Conservation (phyloP, 257 asterid genomes). For the Verbascum thapsus region DNA sequence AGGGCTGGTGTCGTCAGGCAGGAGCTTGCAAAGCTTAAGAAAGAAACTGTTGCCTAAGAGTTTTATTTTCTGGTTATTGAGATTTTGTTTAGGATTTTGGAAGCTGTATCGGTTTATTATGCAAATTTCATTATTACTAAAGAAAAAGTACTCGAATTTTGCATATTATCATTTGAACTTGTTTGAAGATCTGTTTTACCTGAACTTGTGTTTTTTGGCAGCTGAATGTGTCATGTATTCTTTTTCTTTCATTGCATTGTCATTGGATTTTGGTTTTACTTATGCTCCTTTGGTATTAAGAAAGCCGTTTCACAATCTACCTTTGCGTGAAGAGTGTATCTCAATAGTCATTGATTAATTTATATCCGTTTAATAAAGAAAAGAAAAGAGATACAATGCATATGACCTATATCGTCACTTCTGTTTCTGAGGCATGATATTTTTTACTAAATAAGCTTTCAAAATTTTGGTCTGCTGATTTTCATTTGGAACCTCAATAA, state of each 20-base stretch:
- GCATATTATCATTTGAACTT: slow-evolving; percentile 12
- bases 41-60: slow-evolving; percentile 45
- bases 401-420: no score
- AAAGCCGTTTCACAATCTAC: no score
- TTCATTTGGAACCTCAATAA: no score
- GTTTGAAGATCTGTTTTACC: slow-evolving; percentile 8
- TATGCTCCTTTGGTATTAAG: no score
- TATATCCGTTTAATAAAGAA: no score
- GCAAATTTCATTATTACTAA: slow-evolving; percentile 21
- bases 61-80: slow-evolving; percentile 19
- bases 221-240: background rate
- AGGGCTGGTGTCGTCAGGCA: slow-evolving; percentile 68
- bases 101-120: slow-evolving; percentile 21
- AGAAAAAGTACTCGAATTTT: slow-evolving; percentile 23
- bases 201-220: background rate
- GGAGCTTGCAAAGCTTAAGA: slow-evolving; percentile 74
- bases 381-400: no score
- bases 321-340: no score
- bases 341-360: no score
- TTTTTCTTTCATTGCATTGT: no score
- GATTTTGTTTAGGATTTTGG: slow-evolving; percentile 32
- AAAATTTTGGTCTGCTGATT: no score
- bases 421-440: no score
- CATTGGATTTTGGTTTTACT: background rate
- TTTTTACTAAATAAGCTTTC: no score